phyloP scores from a whole-genome alignment of 176 grass and related monocot species.

The Oryza officinalis region DNA sequence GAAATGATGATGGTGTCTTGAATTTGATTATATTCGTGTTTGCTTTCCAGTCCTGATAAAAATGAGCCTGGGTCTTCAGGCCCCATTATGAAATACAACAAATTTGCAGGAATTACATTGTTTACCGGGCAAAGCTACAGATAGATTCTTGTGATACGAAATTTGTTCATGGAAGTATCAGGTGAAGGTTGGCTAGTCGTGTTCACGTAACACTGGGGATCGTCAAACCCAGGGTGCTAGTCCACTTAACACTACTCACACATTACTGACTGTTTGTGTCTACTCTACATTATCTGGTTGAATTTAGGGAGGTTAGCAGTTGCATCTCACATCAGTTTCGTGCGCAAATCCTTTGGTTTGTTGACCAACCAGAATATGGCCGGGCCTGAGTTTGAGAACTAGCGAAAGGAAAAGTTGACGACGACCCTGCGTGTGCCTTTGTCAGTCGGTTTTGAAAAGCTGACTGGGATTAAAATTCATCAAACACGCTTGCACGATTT shows the following conservation, averaged over 20 bases:
- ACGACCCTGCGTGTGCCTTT: neutral
- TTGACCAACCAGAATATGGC: constrained; percentile 8
- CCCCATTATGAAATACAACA: too few relatives aligned
- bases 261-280: neutral
- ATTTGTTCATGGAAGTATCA: neutral
- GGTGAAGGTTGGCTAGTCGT: neutral
- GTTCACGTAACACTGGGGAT: neutral
- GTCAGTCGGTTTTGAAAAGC: neutral
- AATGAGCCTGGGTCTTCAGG: neutral
- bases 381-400: neutral
- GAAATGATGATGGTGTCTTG: neutral
- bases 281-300: neutral
- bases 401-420: neutral
- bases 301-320: constrained; percentile 1
- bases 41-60: neutral
- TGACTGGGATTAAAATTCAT: neutral
- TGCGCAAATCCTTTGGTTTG: neutral
- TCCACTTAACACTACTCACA: neutral
- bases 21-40: neutral
- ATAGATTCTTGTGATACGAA: neutral
- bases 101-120: too few relatives aligned
- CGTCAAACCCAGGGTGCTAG: neutral
- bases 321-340: constrained; percentile 2
- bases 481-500: neutral
- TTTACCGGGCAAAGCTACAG: too few relatives aligned